Evolutionary conservation across 176 grass and related monocot species (phyloP), one percentile per base, ranked within the genome.

Genomic region (Tuctoria greenei): DNA sequence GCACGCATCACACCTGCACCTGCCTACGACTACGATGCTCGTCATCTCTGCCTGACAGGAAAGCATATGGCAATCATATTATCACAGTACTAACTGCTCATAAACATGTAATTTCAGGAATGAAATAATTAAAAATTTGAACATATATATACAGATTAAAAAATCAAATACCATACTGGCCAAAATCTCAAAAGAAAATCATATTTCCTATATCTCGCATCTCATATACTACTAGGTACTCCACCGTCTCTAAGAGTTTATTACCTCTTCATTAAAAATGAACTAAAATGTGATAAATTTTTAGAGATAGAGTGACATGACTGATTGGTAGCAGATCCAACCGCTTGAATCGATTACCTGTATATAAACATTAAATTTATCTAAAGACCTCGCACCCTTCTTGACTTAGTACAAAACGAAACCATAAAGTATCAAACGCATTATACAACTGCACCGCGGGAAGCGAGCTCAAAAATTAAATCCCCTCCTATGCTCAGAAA

Each of bases 351-450:
- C 61, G 55, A 78, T 73, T 83, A 74, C 72, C 51, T 79, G 74
- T 54, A 24, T 57, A 4, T 11, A 82, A 78, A 72, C 51, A 78
- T 34, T 87, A 87, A 77, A 87, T 73, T 65, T 87, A 87, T 87
- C 51, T 61, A 73, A 87, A 67, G 80, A 87, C 68, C 68, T 61
- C 28, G 43, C 61, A 73, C 15, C 28, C 67, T 57, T 72, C 73
- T 78, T 87, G 79, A 87, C 74, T 61, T 66, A 8, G 61, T 74
- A 78, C 74, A 15, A 64, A 87, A 62, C 43, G 35, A 66, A 82
- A 83, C 42, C 67, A 73, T 87, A 73, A 61, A 78, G 9, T 83
- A 87, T 78, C 16, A n/a, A 36, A 44, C 34, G 20, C 27, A 14
- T 67, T 82, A 58, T 77, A 72, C 56, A 38, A 57, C 46, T 40